Evolutionary conservation across 1,284 basidiomycete genomes (phyloP).

Genomic region (Ceratobasidium sp.): DNA sequence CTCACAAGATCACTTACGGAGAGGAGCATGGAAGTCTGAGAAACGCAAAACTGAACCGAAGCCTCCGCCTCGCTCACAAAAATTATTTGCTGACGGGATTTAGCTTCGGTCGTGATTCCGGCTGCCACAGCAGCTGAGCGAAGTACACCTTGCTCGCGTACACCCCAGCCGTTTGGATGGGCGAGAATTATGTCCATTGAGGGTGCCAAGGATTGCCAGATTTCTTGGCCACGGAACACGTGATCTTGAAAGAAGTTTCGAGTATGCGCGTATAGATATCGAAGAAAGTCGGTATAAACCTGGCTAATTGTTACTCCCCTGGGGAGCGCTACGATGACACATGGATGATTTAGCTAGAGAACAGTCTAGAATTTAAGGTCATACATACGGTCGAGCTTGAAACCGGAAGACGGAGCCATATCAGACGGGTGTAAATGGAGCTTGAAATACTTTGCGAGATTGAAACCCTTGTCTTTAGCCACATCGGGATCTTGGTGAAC

Average conservation of each 20-base stretch:
- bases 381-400: not conserved
- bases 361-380: too few relatives aligned
- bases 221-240: not conserved
- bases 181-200: constrained; percentile 32
- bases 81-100: not conserved
- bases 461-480: not conserved
- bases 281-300: constrained; percentile 40
- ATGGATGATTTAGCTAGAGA: too few relatives aligned
- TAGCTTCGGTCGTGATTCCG: not conserved
- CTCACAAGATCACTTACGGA: too few relatives aligned
- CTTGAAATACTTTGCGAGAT: constrained; percentile 22
- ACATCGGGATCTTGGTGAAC: not conserved
- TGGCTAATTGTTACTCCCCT: not conserved
- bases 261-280: constrained; percentile 42
- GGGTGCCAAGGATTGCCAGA: not conserved
- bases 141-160: constrained; percentile 39
- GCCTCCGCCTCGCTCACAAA: constrained; percentile 50
- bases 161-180: constrained; percentile 45
- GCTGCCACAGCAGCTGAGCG: constrained; percentile 10
- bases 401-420: not conserved
- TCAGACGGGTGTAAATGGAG: constrained; percentile 11
- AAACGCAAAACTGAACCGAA: constrained; percentile 48
- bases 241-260: constrained; percentile 24
- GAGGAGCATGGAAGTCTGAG: not conserved
- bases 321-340: constrained; percentile 20